Conservation (phyloP, 306 rosid species). For the Medicago arabica region DNA sequence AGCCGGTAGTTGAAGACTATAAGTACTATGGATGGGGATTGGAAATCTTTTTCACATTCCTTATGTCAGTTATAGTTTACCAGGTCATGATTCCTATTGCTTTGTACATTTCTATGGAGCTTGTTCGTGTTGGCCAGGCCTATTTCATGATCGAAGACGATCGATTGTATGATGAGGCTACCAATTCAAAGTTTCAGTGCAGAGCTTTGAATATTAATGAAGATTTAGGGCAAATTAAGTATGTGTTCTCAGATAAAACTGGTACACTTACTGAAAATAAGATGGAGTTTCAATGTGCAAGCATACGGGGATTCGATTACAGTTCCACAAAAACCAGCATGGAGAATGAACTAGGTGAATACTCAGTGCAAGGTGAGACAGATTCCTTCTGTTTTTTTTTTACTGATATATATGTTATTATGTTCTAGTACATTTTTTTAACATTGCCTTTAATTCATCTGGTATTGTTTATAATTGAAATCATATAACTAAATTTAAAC, state of each 20-base stretch:
- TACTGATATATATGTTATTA: neutral
- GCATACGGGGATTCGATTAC: conserved; percentile 90
- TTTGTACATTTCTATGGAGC: conserved; percentile 95
- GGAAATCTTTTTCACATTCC: conserved; percentile 84
- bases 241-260: conserved; percentile 93
- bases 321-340: conserved; percentile 45
- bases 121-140: conserved; percentile 94
- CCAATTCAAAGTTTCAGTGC: conserved; percentile 86
- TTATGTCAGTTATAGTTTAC: conserved; percentile 92
- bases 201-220: conserved; percentile 93
- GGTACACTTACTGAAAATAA: conserved; percentile 98
- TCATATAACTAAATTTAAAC: too few relatives aligned
- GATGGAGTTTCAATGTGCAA: conserved; percentile 94
- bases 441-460: neutral
- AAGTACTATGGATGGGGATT: conserved; percentile 78
- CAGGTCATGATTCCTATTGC: conserved; percentile 99
- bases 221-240: conserved; percentile 93
- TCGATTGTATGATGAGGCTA: conserved; percentile 74
- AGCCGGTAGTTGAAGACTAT: conserved; percentile 47
- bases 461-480: neutral
- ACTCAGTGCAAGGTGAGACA: conserved; percentile 63
- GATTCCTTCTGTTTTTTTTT: neutral
- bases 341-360: conserved; percentile 50
- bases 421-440: neutral
- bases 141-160: conserved; percentile 85